Conservation (phyloP, 192 early-diverging fungal species). For the Endogone sp. region DNA sequence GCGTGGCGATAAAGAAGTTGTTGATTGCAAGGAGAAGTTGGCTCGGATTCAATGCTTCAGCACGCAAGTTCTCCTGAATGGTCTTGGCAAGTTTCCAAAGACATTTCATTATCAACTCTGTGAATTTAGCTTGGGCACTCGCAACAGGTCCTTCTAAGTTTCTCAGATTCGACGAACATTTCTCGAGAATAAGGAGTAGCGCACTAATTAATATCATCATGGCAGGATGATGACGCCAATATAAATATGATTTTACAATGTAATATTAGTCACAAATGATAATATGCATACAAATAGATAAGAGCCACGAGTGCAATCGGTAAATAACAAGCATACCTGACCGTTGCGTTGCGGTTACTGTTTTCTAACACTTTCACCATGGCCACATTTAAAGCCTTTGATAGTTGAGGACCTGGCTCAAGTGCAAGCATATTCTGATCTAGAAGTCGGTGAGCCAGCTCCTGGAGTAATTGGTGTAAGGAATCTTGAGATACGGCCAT, state of each 20-base stretch:
- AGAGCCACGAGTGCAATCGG: background rate
- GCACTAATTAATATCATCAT: conserved; percentile 45
- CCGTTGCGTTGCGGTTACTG: conserved; percentile 72
- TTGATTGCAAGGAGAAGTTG: conserved; percentile 74
- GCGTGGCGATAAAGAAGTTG: conserved; percentile 74
- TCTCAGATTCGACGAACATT: conserved; percentile 50
- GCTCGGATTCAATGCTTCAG: conserved; percentile 56
- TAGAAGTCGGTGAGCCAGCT: conserved; percentile 74
- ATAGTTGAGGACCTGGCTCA: conserved; percentile 56
- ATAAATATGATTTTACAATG: too few species aligned
- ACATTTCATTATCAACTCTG: conserved; percentile 93
- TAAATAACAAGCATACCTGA: conserved; percentile 40
- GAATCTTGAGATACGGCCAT: conserved; percentile 54
- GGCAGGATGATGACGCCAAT: background rate
- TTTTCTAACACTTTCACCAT: conserved; percentile 92
- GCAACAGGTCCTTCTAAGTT: conserved; percentile 16
- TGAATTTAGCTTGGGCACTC: conserved; percentile 47
- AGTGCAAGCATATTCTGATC: conserved; percentile 67
- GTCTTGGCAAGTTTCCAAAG: conserved; percentile 94
- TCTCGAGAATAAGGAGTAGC: conserved; percentile 68
- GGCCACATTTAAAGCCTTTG: conserved; percentile 77
- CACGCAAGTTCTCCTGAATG: conserved; percentile 65
- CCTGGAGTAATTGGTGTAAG: conserved; percentile 66
- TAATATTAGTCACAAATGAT: too few species aligned
- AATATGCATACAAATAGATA: too few species aligned